Evolutionary conservation across 1,284 basidiomycete species (phyloP).

Genomic region (Ustilago sp.): DNA sequence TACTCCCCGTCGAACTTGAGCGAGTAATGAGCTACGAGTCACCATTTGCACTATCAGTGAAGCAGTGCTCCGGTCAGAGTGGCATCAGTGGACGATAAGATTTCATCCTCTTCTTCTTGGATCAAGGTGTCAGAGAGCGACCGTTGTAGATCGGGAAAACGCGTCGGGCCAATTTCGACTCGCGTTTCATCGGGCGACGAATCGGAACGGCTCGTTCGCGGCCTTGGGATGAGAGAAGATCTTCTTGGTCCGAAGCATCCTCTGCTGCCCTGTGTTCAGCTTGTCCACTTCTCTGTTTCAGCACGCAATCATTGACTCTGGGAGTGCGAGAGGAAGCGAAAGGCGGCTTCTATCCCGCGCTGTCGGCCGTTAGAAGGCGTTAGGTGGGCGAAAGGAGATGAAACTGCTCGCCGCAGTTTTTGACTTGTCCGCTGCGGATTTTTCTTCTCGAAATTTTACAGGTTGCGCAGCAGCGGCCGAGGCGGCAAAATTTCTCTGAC

Average conservation of each 20-base stretch:
- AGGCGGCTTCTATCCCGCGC: neutral
- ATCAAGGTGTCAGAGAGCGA: neutral
- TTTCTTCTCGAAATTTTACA: conserved; percentile 5
- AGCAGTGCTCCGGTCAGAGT: no score
- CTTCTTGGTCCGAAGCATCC: neutral
- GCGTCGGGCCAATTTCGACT: neutral
- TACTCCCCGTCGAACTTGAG: neutral
- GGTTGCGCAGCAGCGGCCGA: conserved; percentile 3
- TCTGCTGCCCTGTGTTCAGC: neutral
- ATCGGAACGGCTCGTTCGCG: neutral
- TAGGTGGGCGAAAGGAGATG: neutral
- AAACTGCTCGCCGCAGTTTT: conserved; percentile 17
- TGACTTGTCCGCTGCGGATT: neutral
- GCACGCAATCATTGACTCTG: neutral
- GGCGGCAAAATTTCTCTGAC: conserved; percentile 16
- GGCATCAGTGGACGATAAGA: neutral
- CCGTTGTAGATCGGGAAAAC: neutral
- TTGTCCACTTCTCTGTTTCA: neutral
- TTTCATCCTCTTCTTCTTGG: neutral
- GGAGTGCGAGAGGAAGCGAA: neutral
- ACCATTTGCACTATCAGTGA: no score
- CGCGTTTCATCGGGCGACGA: neutral
- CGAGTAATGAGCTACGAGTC: neutral
- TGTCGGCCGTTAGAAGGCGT: conserved; percentile 4
- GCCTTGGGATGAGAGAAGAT: neutral